Conservation (phyloP, 2,329 filamentous ascomycete genomes). For the Periconia macrospinosa region DNA sequence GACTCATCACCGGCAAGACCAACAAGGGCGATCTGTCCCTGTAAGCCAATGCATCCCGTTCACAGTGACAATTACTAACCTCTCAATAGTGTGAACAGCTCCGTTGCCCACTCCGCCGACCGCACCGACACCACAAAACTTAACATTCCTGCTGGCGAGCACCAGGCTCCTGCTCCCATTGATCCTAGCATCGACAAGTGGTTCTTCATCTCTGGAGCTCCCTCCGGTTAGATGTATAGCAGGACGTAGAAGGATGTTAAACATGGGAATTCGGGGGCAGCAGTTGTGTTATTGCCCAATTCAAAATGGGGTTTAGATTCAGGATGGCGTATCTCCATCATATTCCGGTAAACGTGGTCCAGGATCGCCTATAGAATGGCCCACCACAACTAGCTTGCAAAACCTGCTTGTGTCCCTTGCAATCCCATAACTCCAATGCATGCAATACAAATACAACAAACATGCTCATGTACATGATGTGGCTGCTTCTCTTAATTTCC, state of each 20-base stretch:
- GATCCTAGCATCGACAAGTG: conserved; percentile 99
- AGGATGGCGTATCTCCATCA: conserved; percentile 18
- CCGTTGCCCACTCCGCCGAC: conserved; percentile 72
- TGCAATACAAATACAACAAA: conserved; percentile 16
- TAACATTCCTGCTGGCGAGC: conserved; percentile 77
- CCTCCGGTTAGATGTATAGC: conserved; percentile 49
- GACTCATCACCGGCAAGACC: conserved; percentile 88
- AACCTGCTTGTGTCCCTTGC: conserved; percentile 1
- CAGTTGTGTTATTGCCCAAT: conserved; percentile 10
- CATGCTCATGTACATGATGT: conserved; percentile 5
- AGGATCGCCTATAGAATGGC: background rate
- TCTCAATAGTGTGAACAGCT: conserved; percentile 42
- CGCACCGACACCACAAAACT: conserved; percentile 71
- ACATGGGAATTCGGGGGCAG: background rate
- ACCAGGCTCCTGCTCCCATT: conserved; percentile 82
- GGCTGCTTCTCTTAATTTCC: conserved; percentile 34
- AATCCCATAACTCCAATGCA: conserved; percentile 29
- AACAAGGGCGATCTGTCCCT: conserved; percentile 75
- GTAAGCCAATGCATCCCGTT: conserved; percentile 60
- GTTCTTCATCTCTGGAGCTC: conserved; percentile 99
- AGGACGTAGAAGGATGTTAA: background rate
- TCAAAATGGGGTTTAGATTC: conserved; percentile 10
- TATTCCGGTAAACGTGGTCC: background rate
- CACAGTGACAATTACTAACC: conserved; percentile 28
- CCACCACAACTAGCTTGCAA: background rate